These are phyloP conservation scores for Hawksworthiomyces lignivorus DNA, from an alignment of 2,329 filamentous ascomycete species.

Conservation along the genomic window DNA sequence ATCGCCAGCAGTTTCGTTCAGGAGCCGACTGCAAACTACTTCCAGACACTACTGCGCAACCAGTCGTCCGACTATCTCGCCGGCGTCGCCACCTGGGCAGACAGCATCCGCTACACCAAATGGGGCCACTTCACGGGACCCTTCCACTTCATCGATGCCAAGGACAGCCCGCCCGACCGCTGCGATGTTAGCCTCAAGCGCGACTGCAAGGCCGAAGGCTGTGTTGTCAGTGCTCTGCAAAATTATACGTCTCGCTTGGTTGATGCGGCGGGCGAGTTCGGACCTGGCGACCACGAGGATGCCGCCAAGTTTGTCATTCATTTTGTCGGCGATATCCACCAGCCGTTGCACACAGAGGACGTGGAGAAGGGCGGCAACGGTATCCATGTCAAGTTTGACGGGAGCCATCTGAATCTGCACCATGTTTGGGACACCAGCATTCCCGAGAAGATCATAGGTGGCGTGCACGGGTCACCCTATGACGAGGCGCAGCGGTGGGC, in stretches of 20 bases:
- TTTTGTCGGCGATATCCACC: conserved; percentile 64
- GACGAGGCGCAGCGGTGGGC: conserved; percentile 48
- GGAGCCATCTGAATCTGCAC: conserved; percentile 55
- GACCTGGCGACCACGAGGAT: conserved; percentile 40
- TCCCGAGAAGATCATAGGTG: conserved; percentile 55
- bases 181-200: conserved; percentile 52
- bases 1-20: conserved; percentile 54
- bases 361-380: conserved; percentile 59
- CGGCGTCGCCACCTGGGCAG: conserved; percentile 59
- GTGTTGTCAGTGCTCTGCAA: conserved; percentile 51
- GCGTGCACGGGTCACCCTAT: conserved; percentile 42
- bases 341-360: conserved; percentile 60
- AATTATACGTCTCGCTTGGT: conserved; percentile 53
- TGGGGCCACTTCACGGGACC: conserved; percentile 54
- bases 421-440: conserved; percentile 68
- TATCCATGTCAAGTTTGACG: conserved; percentile 56
- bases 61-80: conserved; percentile 51
- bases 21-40: conserved; percentile 45
- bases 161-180: conserved; percentile 49
- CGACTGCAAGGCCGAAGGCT: conserved; percentile 56
- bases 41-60: conserved; percentile 50
- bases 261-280: conserved; percentile 31
- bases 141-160: conserved; percentile 64
- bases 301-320: conserved; percentile 61
- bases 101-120: conserved; percentile 56